A percentile compares a stretch with the other conserved stretches of the same genome.
Conservation (phyloP, 2,329 filamentous ascomycete genomes). For the Colletotrichum truncatum region DNA sequence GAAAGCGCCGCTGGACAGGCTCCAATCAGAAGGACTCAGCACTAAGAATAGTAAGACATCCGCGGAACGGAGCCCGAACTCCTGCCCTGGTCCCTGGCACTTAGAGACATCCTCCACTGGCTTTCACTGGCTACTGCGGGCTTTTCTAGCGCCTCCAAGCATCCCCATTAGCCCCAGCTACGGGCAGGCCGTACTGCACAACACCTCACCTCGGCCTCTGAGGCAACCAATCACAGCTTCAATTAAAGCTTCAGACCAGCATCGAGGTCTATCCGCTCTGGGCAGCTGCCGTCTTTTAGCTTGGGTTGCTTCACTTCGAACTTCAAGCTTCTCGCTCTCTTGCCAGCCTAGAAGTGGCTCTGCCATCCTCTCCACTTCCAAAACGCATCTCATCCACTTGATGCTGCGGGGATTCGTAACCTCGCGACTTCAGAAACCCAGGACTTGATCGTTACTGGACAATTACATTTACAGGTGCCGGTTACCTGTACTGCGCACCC, state of each 20-base stretch:
- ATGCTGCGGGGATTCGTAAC: slow-evolving; percentile 12
- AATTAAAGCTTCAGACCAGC: slow-evolving; percentile 2
- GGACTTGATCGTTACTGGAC: slow-evolving; percentile 16
- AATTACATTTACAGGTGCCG: slow-evolving; percentile 15
- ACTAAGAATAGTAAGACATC: slow-evolving; percentile 38
- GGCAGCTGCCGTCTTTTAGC: neutral
- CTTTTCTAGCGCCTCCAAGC: slow-evolving; percentile 22
- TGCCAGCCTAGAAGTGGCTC: too few species aligned
- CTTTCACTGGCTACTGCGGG: slow-evolving; percentile 18
- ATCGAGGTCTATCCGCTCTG: slow-evolving; percentile 2
- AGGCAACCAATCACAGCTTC: slow-evolving; percentile 17
- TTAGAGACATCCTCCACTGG: neutral
- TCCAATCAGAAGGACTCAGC: slow-evolving; percentile 36
- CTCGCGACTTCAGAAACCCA: neutral
- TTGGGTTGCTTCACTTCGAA: neutral
- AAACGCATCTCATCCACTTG: slow-evolving; percentile 4
- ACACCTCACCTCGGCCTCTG: slow-evolving; percentile 25
- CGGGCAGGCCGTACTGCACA: slow-evolving; percentile 27
- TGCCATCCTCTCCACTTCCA: neutral
- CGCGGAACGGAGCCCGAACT: slow-evolving; percentile 27
- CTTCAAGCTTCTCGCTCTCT: too few species aligned
- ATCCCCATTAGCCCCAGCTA: slow-evolving; percentile 19
- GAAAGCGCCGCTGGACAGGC: slow-evolving; percentile 18
- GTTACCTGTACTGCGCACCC: slow-evolving; percentile 18
- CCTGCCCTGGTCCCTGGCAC: slow-evolving; percentile 15